These are phyloP conservation scores for Arthrobotrys entomopaga DNA, from an alignment of 2,329 filamentous ascomycete species.

Conservation along the genomic window DNA sequence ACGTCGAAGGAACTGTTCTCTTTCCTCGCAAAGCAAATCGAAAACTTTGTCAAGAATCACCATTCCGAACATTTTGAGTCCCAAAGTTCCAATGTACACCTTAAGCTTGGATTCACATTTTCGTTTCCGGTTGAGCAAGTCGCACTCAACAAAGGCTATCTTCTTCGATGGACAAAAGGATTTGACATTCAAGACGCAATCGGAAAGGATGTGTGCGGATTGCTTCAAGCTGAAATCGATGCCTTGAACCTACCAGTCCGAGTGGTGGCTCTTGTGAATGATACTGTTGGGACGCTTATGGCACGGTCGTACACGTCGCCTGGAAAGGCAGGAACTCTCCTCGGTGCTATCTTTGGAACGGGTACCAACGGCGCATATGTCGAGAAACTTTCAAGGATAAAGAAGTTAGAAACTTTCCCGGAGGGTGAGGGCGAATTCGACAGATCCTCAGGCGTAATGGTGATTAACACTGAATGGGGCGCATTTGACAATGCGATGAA, in stretches of 20 bases:
- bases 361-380: constrained; percentile 98
- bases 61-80: constrained; percentile 86
- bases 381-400: constrained; percentile 86
- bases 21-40: constrained; percentile 93
- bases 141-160: constrained; percentile 91
- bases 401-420: constrained; percentile 71
- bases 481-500: constrained; percentile 95
- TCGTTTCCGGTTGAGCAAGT: constrained; percentile 95
- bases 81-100: constrained; percentile 54
- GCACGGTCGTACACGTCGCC: constrained; percentile 93
- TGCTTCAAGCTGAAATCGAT: constrained; percentile 91
- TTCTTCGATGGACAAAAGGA: constrained; percentile 98
- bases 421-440: constrained; percentile 72
- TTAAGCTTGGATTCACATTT: constrained; percentile 98
- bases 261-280: constrained; percentile 96
- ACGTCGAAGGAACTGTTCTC: constrained; percentile 86
- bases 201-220: constrained; percentile 90
- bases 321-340: constrained; percentile 82
- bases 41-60: constrained; percentile 84
- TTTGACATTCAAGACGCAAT: constrained; percentile 96
- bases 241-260: constrained; percentile 84
- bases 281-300: constrained; percentile 97
- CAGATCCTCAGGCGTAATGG: constrained; percentile 87
- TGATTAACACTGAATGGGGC: constrained; percentile 98
- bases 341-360: constrained; percentile 98